Evolutionary conservation across 768 basidiomycete species (phyloP).

Genomic region (Lentinula edodes): DNA sequence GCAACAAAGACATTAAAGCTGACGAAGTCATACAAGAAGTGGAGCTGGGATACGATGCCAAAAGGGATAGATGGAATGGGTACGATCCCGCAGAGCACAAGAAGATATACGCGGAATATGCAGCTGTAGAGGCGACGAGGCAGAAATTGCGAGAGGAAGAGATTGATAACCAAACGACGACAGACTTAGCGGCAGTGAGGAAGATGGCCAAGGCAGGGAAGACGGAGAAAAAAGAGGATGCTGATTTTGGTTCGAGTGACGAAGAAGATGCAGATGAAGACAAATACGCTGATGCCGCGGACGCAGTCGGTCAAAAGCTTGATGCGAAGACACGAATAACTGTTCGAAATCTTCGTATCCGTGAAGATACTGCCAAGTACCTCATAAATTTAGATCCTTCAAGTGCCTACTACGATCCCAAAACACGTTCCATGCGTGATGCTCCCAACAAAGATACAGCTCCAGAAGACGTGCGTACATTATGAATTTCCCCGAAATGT

Average conservation of each 20-base stretch:
- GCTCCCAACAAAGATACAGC: conserved; percentile 74
- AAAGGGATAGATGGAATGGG: conserved; percentile 98
- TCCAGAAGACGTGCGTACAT: conserved; percentile 75
- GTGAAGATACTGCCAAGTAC: conserved; percentile 99
- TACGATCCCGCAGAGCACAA: conserved; percentile 89
- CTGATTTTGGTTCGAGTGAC: conserved; percentile 94
- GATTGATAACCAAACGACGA: conserved; percentile 95
- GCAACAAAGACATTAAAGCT: conserved; percentile 82
- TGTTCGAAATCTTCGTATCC: conserved; percentile 95
- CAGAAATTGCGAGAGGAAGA: conserved; percentile 93
- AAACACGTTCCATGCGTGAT: conserved; percentile 99
- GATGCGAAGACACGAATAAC: conserved; percentile 98
- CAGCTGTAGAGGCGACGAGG: conserved; percentile 84
- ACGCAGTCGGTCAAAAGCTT: conserved; percentile 96
- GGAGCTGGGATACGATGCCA: conserved; percentile 77
- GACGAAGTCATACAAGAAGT: conserved; percentile 90
- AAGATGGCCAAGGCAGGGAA: conserved; percentile 93
- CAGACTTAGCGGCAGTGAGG: conserved; percentile 83
- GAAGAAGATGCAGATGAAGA: conserved; percentile 97
- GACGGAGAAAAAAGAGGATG: conserved; percentile 67
- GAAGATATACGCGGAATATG: conserved; percentile 88
- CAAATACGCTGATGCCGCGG: conserved; percentile 97
- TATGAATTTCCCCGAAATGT: conserved; percentile 1
- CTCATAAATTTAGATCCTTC: conserved; percentile 93
- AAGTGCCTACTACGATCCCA: conserved; percentile 98